Base-by-base conservation (phyloP, 371 early-diverging fungal species). In the Lichtheimia hyalospora region DNA sequence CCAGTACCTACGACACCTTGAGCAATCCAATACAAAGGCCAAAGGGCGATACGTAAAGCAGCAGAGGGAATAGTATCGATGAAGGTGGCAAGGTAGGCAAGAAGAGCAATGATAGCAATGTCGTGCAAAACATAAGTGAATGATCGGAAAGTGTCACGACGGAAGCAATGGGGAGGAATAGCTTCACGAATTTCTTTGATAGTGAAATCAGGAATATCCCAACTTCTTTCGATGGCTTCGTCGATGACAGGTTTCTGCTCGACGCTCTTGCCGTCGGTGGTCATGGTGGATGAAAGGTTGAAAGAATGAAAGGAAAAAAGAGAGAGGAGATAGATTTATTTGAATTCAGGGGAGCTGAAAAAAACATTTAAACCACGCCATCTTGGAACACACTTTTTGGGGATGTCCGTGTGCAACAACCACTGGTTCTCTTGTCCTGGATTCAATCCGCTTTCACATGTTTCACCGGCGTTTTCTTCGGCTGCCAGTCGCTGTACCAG, bases 1-100 rank as follows among this genome's bases (percentile, higher is more conserved):
- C 95, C 95, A 24, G 93, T 93, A 66, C 85, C 80, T 18, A 92
- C 89, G 49, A 90, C 75, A 43, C 94, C 93, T 70, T 91, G 92
- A 43, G 75, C 70, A 34, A 89, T 68, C 91, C 93, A 91, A 82
- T 92, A 93, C 15, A 70, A 48, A 1, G 85, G 77, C 95, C 95
- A 95, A 0, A 86, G 79, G 12, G 81, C 61, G 39, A 65, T 71
- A 5, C 84, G 84, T 34, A 52, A 48, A 28, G 49, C 15, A 4
- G 61, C 21, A 25, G 54, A 59, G 3, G 73, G 49, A 18, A 79
- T 49, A 58, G 69, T 65, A 66, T 89, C 84, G 54, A 94, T 91
- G 61, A 79, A 75, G 25, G 85, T 82, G 4, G 94, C 94, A 55
- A 74, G 77, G 65, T 85, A 79, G 57, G 72, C 84, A 49, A 93